Conservation (phyloP, 257 asterid genomes). For the Nicotiana sylvestris region DNA sequence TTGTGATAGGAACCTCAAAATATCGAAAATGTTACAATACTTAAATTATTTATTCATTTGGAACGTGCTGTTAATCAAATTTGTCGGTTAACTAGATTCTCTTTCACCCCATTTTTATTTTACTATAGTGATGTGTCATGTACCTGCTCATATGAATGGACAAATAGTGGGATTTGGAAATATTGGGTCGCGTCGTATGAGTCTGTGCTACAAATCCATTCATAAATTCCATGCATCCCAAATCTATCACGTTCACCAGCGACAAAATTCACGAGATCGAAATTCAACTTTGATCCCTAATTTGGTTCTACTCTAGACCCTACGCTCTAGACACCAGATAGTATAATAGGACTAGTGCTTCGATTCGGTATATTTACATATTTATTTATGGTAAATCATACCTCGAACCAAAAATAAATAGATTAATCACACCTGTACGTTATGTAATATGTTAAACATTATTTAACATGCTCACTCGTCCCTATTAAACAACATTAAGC, state of each 20-base stretch:
- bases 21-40: no score
- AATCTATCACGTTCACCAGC: background rate
- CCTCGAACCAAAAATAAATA: background rate
- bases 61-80: background rate
- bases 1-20: no score
- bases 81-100: constrained; percentile 11
- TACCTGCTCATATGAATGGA: background rate
- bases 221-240: background rate
- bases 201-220: background rate
- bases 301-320: background rate
- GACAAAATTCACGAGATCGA: constrained; percentile 9
- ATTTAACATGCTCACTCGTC: no score
- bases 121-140: background rate
- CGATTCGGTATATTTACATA: background rate
- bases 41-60: no score
- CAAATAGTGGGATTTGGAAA: constrained; percentile 12
- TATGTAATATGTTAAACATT: no score
- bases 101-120: background rate
- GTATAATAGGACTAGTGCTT: background rate
- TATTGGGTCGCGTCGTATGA: constrained; percentile 3
- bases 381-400: no score
- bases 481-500: no score
- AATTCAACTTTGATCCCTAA: background rate
- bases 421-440: no score
- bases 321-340: background rate